These are phyloP conservation scores for Plasmodium vinckei DNA, from an alignment of 169 alveolate species.

Conservation along the genomic window DNA sequence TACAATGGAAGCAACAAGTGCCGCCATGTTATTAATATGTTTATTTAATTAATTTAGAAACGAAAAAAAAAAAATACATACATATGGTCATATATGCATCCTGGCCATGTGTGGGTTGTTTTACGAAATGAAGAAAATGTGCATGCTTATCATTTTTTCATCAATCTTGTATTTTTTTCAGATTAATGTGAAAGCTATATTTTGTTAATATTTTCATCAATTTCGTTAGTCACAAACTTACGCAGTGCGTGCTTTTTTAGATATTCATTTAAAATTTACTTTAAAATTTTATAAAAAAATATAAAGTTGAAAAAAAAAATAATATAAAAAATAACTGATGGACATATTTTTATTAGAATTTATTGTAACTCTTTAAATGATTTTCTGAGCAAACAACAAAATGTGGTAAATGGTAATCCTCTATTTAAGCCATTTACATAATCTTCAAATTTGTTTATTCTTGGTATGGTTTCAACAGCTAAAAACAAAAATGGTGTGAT, in stretches of 20 bases:
- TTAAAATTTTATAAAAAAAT: no score
- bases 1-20: background rate
- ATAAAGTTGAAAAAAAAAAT: background rate
- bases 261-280: no score
- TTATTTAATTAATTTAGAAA: background rate
- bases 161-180: no score
- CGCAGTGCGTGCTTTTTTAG: no score
- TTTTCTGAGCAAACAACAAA: conserved; percentile 63
- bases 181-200: no score
- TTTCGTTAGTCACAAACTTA: no score
- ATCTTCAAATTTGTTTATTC: conserved; percentile 55
- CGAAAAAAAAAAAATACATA: background rate
- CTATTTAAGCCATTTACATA: conserved; percentile 40
- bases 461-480: conserved; percentile 52
- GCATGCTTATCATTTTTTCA: no score
- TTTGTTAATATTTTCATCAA: no score
- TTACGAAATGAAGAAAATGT: no score
- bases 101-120: no score
- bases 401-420: conserved; percentile 70
- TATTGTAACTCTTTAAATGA: conserved; percentile 65
- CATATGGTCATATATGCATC: no score
- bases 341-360: background rate
- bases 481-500: background rate
- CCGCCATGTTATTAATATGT: background rate
- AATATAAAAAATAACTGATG: background rate